A percentile compares a stretch with the other conserved stretches of the same genome.
These are phyloP conservation scores for Pyrus bretschneideri DNA, from an alignment of 306 rosid genomes.

Conservation along the genomic window DNA sequence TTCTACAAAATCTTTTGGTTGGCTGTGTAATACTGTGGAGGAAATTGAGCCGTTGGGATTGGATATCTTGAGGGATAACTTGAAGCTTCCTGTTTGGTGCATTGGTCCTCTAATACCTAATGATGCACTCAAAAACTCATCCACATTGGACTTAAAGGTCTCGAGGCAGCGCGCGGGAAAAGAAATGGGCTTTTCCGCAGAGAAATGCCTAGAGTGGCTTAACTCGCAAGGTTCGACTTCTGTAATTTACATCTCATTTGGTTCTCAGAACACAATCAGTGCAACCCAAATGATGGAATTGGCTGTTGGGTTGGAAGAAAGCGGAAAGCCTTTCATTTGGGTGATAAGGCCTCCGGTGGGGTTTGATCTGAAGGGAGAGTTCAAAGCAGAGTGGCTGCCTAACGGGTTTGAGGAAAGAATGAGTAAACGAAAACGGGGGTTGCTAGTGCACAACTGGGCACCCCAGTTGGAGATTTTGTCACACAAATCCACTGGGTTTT, in stretches of 20 bases:
- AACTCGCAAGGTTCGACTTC: constrained; percentile 28
- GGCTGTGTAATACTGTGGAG: constrained; percentile 65
- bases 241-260: constrained; percentile 65
- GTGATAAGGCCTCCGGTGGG: constrained; percentile 67
- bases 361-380: constrained; percentile 40
- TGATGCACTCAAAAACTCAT: background rate
- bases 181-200: constrained; percentile 34
- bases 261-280: constrained; percentile 70
- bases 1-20: constrained; percentile 42
- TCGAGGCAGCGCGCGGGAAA: constrained; percentile 39
- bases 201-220: constrained; percentile 49
- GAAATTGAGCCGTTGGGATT: constrained; percentile 54
- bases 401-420: constrained; percentile 53
- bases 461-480: constrained; percentile 72
- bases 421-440: constrained; percentile 27
- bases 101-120: constrained; percentile 52
- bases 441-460: constrained; percentile 55
- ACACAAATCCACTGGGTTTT: constrained; percentile 44
- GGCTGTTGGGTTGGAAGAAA: constrained; percentile 62
- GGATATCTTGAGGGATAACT: constrained; percentile 30
- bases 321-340: constrained; percentile 52
- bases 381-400: constrained; percentile 57
- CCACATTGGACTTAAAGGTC: background rate
- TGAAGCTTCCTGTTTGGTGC: constrained; percentile 26
- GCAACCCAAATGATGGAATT: constrained; percentile 59